A percentile compares a stretch with the other conserved stretches of the same genome.
These are phyloP conservation scores for Panicum virgatum DNA, from an alignment of 202 grass and related monocot species.

Conservation along the genomic window DNA sequence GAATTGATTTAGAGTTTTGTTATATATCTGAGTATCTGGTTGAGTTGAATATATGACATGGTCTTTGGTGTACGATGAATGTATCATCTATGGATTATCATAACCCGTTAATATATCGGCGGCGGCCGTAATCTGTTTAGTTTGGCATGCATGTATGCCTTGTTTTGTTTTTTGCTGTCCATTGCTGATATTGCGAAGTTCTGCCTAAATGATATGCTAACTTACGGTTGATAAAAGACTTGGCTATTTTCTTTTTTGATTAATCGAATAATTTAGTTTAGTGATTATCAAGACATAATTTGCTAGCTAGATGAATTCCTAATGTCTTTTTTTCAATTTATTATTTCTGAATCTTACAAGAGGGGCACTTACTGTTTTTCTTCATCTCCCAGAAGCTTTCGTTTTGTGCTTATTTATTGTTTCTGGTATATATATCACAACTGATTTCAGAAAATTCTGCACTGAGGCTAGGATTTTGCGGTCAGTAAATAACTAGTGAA, in stretches of 20 bases:
- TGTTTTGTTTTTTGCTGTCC: neutral
- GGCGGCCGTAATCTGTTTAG: neutral
- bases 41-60: neutral
- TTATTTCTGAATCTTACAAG: neutral
- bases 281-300: neutral
- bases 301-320: neutral
- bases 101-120: neutral
- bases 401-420: neutral
- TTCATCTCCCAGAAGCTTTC: neutral
- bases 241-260: neutral
- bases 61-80: neutral
- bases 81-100: neutral
- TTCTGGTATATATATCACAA: neutral
- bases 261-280: neutral
- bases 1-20: neutral
- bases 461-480: neutral
- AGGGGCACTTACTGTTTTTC: neutral
- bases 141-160: neutral
- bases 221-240: neutral
- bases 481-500: neutral
- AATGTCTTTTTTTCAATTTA: neutral
- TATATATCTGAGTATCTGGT: neutral
- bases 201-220: neutral
- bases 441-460: slow-evolving; percentile 12
- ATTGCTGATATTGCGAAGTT: neutral